phyloP scores from a whole-genome alignment of 163 green algal genomes.

The Scenedesmus sp. region DNA sequence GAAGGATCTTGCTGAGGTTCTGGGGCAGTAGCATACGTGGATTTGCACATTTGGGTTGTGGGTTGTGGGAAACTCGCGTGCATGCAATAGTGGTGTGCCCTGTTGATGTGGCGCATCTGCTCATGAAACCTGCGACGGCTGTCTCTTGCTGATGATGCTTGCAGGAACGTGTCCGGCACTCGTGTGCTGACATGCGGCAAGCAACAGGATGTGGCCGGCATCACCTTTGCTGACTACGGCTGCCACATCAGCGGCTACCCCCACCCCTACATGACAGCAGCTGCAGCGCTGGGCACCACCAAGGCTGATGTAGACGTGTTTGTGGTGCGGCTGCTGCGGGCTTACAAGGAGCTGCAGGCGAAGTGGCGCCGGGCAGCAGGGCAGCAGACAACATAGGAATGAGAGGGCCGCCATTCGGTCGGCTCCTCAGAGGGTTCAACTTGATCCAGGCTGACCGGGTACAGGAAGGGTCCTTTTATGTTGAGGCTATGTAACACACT shows the following conservation, averaged over 20 bases:
- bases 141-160: not conserved
- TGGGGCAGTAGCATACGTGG: too few relatives aligned
- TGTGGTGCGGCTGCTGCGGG: slow-evolving; percentile 63
- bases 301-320: slow-evolving; percentile 84
- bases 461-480: too few relatives aligned
- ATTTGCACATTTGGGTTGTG: too few relatives aligned
- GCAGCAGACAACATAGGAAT: too few relatives aligned
- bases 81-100: not conserved
- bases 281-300: slow-evolving; percentile 85
- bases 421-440: too few relatives aligned
- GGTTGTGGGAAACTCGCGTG: not conserved
- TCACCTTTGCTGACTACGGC: slow-evolving; percentile 86
- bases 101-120: not conserved
- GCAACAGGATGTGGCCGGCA: slow-evolving; percentile 74
- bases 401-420: too few relatives aligned
- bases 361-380: slow-evolving; percentile 17
- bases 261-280: slow-evolving; percentile 88
- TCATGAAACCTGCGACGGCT: not conserved
- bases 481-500: too few relatives aligned
- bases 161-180: slow-evolving; percentile 83
- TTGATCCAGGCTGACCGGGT: too few relatives aligned
- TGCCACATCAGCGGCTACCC: slow-evolving; percentile 76
- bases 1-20: too few relatives aligned
- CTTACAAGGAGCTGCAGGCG: slow-evolving; percentile 65
- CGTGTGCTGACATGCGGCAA: slow-evolving; percentile 81